Evolutionary conservation across 148 eudicot species (phyloP).

Genomic region (Euryodendron excelsum): DNA sequence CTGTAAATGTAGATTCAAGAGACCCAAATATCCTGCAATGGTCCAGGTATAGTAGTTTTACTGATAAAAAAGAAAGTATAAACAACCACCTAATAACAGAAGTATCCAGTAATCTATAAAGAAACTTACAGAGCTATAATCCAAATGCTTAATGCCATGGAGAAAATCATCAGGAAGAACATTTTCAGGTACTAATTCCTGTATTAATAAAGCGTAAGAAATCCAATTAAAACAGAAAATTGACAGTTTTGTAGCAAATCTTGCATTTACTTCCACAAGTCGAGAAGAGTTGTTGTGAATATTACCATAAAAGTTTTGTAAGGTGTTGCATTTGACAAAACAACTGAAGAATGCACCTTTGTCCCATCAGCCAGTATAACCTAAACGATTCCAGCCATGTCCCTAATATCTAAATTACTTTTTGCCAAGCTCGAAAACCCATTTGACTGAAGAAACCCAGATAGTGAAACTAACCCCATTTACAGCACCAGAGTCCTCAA

Average conservation of each 20-base stretch:
- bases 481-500: constrained; percentile 66
- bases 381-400: constrained; percentile 31
- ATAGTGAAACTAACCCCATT: constrained; percentile 58
- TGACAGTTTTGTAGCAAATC: not conserved
- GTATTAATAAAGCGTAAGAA: constrained; percentile 22
- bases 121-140: constrained; percentile 85
- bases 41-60: not conserved
- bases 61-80: not conserved
- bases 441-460: constrained; percentile 5
- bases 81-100: not conserved
- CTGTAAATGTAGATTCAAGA: not conserved
- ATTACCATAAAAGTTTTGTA: constrained; percentile 85
- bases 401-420: constrained; percentile 6
- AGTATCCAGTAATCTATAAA: not conserved
- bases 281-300: not conserved
- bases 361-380: constrained; percentile 87
- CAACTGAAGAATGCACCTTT: constrained; percentile 63
- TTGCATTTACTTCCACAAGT: not conserved
- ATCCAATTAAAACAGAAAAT: not conserved
- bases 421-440: not conserved
- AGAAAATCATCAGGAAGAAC: constrained; percentile 69
- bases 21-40: not conserved
- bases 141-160: constrained; percentile 51
- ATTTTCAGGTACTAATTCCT: constrained; percentile 75
- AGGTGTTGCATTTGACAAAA: constrained; percentile 91